Evolutionary conservation across 2,329 filamentous ascomycete species (phyloP), one percentile per base, ranked within the genome.

Genomic region (Claviceps sp.): DNA sequence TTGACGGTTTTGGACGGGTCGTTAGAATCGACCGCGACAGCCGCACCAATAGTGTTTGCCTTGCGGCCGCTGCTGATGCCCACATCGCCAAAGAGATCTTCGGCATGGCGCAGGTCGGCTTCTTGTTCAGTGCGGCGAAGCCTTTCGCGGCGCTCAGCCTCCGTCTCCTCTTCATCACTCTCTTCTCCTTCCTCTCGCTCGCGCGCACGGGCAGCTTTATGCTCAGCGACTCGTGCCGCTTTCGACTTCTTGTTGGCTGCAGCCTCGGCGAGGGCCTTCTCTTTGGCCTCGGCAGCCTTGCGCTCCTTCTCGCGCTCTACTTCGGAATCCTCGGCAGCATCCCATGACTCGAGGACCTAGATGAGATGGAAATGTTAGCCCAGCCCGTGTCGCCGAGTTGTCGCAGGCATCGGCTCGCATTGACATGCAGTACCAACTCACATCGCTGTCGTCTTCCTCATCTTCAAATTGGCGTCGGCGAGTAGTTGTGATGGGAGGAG

Each of bases 271-370:
- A 90, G 89, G 30, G 88, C 89, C 71, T 94, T 94, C 54, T 86
- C 88, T 70, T 95, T 94, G 50, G 81, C 85, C 64, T 88, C 90
- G 5, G 78, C 84, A 49, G 84, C 89, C 73, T 91, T 93, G 70
- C 86, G 87, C 30, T 81, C 87, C 76, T 97, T 98, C 71, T 96
- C 90, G 62, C 89, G 87, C 75, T 98, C 93, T 61, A 84, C 91
- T 63, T 98, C 93, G 56, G 89, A 95, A 72, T 98, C 93, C 65
- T 97, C 93, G 60, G 87, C 90, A 54, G 88, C 91, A 63, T 97
- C 90, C 93, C 93, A 98, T 37, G 88, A 91, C 55, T 98, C 93
- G 64, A 96, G 80, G 53, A 97, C 88, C 85, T 95, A 58, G 11
- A 14, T 20, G 18, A 45, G 20, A 14, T 4, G 16, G 47, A 18